phyloP scores from a whole-genome alignment of 1,284 basidiomycete species.

The Rhodotorula sp. region DNA sequence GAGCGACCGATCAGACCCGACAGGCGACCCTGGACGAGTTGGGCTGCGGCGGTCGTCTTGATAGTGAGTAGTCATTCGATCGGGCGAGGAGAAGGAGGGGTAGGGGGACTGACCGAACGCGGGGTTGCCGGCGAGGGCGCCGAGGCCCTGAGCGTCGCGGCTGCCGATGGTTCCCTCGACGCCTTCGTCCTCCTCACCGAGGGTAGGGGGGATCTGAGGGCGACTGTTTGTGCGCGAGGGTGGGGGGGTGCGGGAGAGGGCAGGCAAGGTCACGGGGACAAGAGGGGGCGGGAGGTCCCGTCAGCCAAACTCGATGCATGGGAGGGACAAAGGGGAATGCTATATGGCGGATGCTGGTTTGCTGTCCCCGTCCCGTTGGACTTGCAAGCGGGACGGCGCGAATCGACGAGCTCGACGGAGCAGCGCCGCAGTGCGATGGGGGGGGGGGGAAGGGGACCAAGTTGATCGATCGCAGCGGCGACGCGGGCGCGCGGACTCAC shows the following conservation, averaged over 20 bases:
- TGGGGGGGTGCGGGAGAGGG: neutral
- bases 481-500: conserved; percentile 13
- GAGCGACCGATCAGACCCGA: conserved; percentile 70
- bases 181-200: conserved; percentile 47
- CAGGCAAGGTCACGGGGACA: neutral
- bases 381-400: too few species aligned
- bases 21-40: conserved; percentile 54
- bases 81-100: too few species aligned
- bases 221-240: conserved; percentile 29
- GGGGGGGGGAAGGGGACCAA: too few species aligned
- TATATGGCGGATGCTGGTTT: too few species aligned
- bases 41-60: conserved; percentile 12
- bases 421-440: too few species aligned
- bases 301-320: too few species aligned
- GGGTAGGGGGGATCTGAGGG: conserved; percentile 46
- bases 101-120: conserved; percentile 35
- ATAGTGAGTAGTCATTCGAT: too few species aligned
- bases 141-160: conserved; percentile 32
- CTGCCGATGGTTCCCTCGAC: conserved; percentile 43
- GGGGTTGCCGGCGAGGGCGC: conserved; percentile 38
- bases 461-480: neutral
- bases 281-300: too few species aligned
- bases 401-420: too few species aligned
- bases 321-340: too few species aligned
- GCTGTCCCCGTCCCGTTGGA: too few species aligned